phyloP scores from a whole-genome alignment of 2,329 filamentous ascomycete species.

The Fusarium sp. region DNA sequence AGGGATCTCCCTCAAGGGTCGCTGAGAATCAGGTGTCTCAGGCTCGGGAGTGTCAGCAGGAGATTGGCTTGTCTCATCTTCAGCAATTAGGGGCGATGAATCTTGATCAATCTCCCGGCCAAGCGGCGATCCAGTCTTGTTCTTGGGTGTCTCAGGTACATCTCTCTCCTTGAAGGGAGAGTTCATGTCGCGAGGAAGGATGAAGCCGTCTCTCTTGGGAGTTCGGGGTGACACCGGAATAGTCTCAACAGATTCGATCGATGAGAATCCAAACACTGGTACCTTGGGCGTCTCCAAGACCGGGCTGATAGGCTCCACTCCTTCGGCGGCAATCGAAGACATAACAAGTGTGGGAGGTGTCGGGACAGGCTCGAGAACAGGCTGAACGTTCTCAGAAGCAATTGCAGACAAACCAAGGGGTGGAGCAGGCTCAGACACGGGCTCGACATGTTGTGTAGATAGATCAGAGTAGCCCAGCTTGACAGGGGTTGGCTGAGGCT shows the following conservation, averaged over 20 bases:
- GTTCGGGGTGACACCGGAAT: constrained; percentile 62
- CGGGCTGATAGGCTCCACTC: constrained; percentile 55
- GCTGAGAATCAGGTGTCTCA: constrained; percentile 67
- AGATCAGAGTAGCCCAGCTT: constrained; percentile 52
- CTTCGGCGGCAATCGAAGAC: constrained; percentile 53
- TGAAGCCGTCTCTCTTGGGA: constrained; percentile 67
- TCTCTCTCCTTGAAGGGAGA: constrained; percentile 46
- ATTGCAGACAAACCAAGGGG: constrained; percentile 34
- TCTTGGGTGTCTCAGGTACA: constrained; percentile 55
- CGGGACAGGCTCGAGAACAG: constrained; percentile 42
- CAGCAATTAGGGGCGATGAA: constrained; percentile 66
- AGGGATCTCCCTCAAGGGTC: constrained; percentile 73
- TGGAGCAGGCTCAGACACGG: constrained; percentile 45
- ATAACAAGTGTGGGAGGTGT: constrained; percentile 49
- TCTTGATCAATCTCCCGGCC: constrained; percentile 58
- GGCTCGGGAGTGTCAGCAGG: constrained; percentile 54
- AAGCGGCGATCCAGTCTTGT: constrained; percentile 50
- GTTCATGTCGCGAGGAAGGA: constrained; percentile 63
- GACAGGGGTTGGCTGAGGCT: constrained; percentile 40
- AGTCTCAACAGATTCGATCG: constrained; percentile 60
- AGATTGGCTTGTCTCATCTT: constrained; percentile 73
- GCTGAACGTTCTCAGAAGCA: constrained; percentile 52
- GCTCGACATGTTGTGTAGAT: constrained; percentile 53
- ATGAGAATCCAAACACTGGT: constrained; percentile 57
- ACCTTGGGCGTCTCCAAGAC: constrained; percentile 36